phyloP scores from a whole-genome alignment of 306 rosid species.

The Cucurbita ficifolia region DNA sequence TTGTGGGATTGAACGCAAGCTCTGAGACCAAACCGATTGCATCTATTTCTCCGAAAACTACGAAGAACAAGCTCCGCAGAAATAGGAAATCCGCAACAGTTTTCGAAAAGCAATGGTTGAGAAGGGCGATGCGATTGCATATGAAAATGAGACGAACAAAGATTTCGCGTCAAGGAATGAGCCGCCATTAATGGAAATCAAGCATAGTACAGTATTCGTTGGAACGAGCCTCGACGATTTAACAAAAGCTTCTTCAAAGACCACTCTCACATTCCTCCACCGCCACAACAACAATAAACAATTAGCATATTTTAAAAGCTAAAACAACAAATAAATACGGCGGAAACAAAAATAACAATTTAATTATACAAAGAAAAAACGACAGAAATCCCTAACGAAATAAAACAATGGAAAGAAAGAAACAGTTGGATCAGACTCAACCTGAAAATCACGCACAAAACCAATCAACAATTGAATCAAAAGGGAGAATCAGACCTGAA shows the following conservation, averaged over 20 bases:
- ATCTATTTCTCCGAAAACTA: neutral
- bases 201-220: neutral
- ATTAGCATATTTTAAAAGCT: neutral
- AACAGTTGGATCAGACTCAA: neutral
- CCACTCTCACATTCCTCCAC: conserved; percentile 5
- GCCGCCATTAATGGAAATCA: conserved; percentile 4
- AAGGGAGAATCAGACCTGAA: neutral
- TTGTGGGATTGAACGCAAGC: conserved; percentile 1
- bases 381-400: neutral
- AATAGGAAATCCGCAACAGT: neutral
- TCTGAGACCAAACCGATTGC: neutral
- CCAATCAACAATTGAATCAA: neutral
- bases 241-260: neutral
- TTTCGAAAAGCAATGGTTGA: neutral
- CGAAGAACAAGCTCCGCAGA: conserved; percentile 1
- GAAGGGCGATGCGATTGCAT: neutral
- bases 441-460: neutral
- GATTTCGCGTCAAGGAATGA: neutral
- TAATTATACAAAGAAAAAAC: neutral
- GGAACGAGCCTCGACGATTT: neutral
- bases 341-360: neutral
- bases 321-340: neutral
- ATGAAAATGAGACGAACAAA: neutral
- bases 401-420: neutral
- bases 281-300: conserved; percentile 4